A percentile compares a stretch with the other conserved stretches of the same genome.
These are phyloP conservation scores for Diutina siamensis DNA, from an alignment of 1,139 yeast genomes.

Conservation along the genomic window DNA sequence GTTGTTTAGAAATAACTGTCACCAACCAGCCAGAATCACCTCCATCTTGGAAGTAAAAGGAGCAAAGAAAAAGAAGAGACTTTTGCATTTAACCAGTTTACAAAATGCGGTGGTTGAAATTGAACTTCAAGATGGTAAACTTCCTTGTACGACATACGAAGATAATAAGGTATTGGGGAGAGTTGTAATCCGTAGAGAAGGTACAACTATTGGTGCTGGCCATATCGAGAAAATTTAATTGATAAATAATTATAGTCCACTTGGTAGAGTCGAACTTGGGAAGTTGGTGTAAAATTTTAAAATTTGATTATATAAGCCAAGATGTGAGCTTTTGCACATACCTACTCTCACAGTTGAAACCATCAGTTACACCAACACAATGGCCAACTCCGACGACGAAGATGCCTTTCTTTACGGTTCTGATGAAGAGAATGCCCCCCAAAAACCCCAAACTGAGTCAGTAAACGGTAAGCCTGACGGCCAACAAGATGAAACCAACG, in stretches of 20 bases:
- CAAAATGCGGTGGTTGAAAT: conserved; percentile 66
- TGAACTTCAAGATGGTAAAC: conserved; percentile 40
- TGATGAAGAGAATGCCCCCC: conserved; percentile 29
- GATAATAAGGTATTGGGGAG: conserved; percentile 65
- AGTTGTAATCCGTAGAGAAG: conserved; percentile 76
- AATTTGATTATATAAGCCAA: no score
- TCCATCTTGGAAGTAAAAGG: conserved; percentile 39
- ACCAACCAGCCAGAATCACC: conserved; percentile 60
- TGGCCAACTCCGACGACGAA: conserved; percentile 46
- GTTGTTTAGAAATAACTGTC: conserved; percentile 70
- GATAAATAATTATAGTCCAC: no score
- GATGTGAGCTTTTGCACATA: no score
- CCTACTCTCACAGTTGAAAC: no score
- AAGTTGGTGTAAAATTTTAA: no score
- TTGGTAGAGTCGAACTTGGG: no score
- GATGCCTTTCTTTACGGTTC: conserved; percentile 59
- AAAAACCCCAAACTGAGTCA: not conserved
- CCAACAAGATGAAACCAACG: conserved; percentile 8
- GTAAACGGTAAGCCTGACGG: not conserved
- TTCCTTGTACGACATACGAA: conserved; percentile 52
- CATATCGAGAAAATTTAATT: not conserved
- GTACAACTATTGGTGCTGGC: conserved; percentile 85
- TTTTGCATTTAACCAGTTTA: conserved; percentile 55
- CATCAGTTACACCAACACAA: not conserved
- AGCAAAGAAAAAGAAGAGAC: conserved; percentile 42